Evolutionary conservation across 169 alveolate species (phyloP).

Genomic region (Perkinsus marinus): DNA sequence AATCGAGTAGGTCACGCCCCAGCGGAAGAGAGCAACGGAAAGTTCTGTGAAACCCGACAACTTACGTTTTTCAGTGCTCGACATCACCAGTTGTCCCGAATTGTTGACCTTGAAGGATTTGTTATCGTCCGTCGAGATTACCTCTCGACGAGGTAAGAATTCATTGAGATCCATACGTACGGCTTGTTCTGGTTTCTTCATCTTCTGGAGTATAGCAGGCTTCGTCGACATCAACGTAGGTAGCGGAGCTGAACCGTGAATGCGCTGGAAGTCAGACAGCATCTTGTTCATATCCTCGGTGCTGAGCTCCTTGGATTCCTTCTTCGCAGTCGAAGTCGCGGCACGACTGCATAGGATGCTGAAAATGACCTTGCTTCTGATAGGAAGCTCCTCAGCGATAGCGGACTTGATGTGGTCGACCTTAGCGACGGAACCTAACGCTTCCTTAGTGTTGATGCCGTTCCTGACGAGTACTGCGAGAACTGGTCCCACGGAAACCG

Average conservation of each 20-base stretch:
- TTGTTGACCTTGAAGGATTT: neutral
- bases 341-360: neutral
- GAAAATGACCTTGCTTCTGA: neutral
- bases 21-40: neutral
- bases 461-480: neutral
- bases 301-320: neutral
- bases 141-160: neutral
- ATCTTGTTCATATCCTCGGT: neutral
- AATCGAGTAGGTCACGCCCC: neutral
- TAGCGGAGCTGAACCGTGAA: neutral
- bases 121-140: neutral
- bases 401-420: neutral
- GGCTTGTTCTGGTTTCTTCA: neutral
- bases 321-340: neutral
- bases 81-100: neutral
- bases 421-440: neutral
- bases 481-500: neutral
- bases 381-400: neutral
- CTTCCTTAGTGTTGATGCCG: neutral
- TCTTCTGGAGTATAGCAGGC: neutral
- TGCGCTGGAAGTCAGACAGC: neutral
- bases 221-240: neutral
- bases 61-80: neutral
- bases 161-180: neutral
- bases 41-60: neutral